Conservation (phyloP, 2,329 filamentous ascomycete species). For the Phialophora tarda region DNA sequence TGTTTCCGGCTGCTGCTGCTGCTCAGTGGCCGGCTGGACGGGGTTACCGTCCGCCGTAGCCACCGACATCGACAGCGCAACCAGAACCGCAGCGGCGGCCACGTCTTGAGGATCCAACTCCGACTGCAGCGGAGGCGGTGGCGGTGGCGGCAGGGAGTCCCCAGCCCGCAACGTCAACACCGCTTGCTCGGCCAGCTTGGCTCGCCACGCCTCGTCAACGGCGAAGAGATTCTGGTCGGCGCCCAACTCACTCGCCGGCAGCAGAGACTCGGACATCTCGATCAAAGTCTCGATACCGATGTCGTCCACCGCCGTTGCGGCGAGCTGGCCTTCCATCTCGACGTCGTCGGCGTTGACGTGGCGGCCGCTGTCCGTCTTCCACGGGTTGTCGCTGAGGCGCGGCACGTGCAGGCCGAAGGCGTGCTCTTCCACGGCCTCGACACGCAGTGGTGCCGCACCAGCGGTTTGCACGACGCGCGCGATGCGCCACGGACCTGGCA, state of each 20-base stretch:
- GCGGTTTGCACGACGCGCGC: background rate
- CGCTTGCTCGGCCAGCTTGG: background rate
- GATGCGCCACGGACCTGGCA: constrained; percentile 19
- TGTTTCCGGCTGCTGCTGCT: background rate
- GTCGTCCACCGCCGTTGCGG: background rate
- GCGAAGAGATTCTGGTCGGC: background rate
- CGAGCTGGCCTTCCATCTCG: background rate
- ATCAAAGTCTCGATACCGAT: background rate
- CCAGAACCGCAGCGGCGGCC: background rate
- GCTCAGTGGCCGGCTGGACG: background rate
- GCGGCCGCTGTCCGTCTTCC: no score
- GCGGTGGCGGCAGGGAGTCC: background rate
- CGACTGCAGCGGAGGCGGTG: no score
- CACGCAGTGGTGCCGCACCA: background rate
- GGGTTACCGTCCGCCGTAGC: background rate
- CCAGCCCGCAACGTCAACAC: background rate
- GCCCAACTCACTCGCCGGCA: background rate
- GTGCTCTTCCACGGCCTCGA: constrained; percentile 3
- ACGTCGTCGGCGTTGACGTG: background rate
- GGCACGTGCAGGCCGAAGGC: constrained; percentile 7
- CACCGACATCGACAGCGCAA: no score
- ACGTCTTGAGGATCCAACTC: background rate
- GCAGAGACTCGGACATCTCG: background rate
- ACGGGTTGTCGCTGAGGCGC: background rate
- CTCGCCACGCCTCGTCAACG: background rate